Evolutionary conservation across 345 rosid genomes (phyloP).

Genomic region (Mallotus nudiflorus): DNA sequence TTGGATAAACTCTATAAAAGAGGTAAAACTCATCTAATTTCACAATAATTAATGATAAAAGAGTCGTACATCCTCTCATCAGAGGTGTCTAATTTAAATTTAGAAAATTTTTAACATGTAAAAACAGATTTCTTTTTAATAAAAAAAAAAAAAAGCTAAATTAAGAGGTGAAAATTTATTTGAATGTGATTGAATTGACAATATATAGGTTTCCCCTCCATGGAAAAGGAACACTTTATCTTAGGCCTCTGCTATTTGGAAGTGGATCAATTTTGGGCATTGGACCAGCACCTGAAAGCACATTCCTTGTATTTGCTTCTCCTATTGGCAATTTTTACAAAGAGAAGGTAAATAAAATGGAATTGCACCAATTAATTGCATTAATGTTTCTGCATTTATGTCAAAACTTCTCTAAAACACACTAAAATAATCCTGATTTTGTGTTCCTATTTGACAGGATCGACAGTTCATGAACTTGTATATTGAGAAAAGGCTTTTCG

Average conservation of each 20-base stretch:
- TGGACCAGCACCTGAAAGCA: conserved; percentile 71
- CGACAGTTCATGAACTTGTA: conserved; percentile 16
- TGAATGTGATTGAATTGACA: too few species aligned
- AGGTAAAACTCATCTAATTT: too few species aligned
- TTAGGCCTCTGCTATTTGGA: conserved; percentile 82
- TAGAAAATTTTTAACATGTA: too few species aligned
- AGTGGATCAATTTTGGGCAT: conserved; percentile 72
- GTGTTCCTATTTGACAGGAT: neutral
- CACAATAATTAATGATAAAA: too few species aligned
- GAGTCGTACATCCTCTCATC: too few species aligned
- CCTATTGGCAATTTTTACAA: conserved; percentile 38
- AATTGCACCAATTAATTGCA: too few species aligned
- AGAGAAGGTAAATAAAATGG: conserved; percentile 18
- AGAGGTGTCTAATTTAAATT: neutral
- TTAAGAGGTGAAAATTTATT: conserved; percentile 43
- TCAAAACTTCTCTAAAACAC: too few species aligned
- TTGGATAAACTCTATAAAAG: too few species aligned
- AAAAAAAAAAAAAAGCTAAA: too few species aligned
- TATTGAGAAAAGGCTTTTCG: conserved; percentile 28
- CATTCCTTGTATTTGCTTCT: conserved; percentile 64
- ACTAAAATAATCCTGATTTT: neutral
- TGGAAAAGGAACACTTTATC: conserved; percentile 75
- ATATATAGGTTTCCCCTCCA: too few species aligned
- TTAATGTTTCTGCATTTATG: too few species aligned
- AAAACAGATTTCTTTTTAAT: too few species aligned